Evolutionary conservation across 2,329 filamentous ascomycete species (phyloP), one percentile per base, ranked within the genome.

Genomic region (Colletotrichum shisoi): DNA sequence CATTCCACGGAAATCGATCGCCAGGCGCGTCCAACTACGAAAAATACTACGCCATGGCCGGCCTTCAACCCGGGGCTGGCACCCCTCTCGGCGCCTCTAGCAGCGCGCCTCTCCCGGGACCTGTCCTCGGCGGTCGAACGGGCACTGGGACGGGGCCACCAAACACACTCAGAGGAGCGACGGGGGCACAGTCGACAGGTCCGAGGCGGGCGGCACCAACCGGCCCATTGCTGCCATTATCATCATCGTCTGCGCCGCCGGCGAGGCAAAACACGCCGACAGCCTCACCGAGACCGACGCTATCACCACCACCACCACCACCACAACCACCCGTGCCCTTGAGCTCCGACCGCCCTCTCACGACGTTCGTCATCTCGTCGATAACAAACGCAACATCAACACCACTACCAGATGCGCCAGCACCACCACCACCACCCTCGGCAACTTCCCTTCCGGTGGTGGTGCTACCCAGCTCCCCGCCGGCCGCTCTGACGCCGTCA

Each of bases 301-400:
- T 31, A 15, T 44, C 40, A 6, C 21, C 21, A n/a, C 39, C 31
- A 4, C 65, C 62, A 13, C 53, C 54, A 17, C 57, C 60, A 13
- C 27, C 51, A 2, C 42, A 4, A 1, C n/a, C 56, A 7, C 44
- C 11, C 2, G 42, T n/a, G 9, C 51, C 63, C n/a, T 46, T 27
- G 21, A 46, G n/a, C 27, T 52, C 65, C 19, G 37, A 44, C 1
- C 62, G 56, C 1, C 49, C 65, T 19, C 65, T 40, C 17, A 68
- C 65, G 5, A 68, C 65, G 0, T 68, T 68, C 52, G 57, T 68
- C 49, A 66, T 66, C 39, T 68, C 64, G 34, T 40, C 53, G 5
- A 42, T 53, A 3, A 53, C 60, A 11, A 67, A 42, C 8, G n/a
- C 15, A 40, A n/a, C 13, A n/a, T 62, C 62, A 12, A 21, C 12